Evolutionary conservation across 768 basidiomycete genomes (phyloP).

Genomic region (Jaapia argillacea): DNA sequence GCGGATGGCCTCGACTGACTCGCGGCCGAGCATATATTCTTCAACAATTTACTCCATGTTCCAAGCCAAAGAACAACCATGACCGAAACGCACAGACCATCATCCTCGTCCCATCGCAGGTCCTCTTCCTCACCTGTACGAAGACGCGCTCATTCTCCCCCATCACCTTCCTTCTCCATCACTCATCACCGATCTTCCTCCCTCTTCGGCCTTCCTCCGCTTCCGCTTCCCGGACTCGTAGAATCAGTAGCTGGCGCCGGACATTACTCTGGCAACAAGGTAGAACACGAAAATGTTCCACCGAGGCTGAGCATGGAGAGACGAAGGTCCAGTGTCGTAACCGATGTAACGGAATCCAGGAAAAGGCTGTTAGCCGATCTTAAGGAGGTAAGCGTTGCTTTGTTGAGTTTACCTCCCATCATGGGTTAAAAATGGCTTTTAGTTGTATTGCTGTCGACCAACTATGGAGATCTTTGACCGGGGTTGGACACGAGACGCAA

Average conservation of each 20-base stretch:
- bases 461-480: conserved; percentile 7
- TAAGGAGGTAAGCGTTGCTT: neutral
- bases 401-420: too few relatives aligned
- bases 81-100: too few relatives aligned
- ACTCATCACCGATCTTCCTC: neutral
- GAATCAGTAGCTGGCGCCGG: conserved; percentile 6
- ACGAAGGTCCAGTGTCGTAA: neutral
- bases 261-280: conserved; percentile 6
- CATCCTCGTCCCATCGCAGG: too few relatives aligned
- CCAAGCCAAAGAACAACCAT: too few relatives aligned
- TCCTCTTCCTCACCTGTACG: too few relatives aligned
- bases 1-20: too few relatives aligned
- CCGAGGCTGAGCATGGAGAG: neutral
- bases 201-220: neutral
- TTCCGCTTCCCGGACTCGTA: conserved; percentile 3
- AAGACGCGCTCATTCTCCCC: too few relatives aligned
- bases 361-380: neutral
- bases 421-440: neutral
- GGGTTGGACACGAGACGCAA: conserved; percentile 4
- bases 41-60: too few relatives aligned
- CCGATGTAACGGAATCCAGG: neutral
- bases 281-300: neutral
- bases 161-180: too few relatives aligned
- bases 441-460: neutral
- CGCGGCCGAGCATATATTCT: too few relatives aligned